Base-by-base conservation (phyloP, 2,329 filamentous ascomycete genomes). In the Neurospora crassa region DNA sequence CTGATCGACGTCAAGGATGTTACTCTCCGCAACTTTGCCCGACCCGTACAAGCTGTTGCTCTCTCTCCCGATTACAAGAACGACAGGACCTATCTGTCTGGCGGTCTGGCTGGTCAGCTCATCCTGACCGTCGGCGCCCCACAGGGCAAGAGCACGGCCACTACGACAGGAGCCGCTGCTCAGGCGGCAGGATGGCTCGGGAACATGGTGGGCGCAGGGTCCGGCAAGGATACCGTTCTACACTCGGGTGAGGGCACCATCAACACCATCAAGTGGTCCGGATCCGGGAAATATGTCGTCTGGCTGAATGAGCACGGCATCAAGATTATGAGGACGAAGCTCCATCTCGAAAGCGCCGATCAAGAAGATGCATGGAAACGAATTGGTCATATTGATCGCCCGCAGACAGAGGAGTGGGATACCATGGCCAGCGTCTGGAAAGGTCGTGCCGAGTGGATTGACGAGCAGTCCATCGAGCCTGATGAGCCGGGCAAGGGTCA, bases 281-380 rank as follows among this genome's bases (percentile, higher is more conserved):
- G 95, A 53, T 95, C 93, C 0, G 95, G 96, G 0, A 96, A 92
- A 81, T 98, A 94, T 78, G 92, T 97, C 0, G 92, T 90, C 0
- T 99, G 96, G 96, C 87, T 97, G 53, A 99, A 98, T 77, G 96
- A 99, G 80, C 91, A 96, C 77, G 96, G 96, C 4, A 96, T 98
- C 79, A 97, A 97, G 80, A 96, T 99, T 73, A 98, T 98, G 94
- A 89, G 96, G 45, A 93, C 93, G 5, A 93, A 96, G 78, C 79
- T 96, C 24, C 89, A 94, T 75, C 85, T 97, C 5, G 93, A 96
- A 6, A 89, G 85, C 73, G 86, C 86, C 14, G 91, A 97, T 77
- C 83, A 87, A 1, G 94, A 97, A 18, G 90, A 91, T 74, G 93
- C 94, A 2, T 99, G 96, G 96, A 97, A 96, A 80, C 88, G 95